Conservation (phyloP, 2,329 filamentous ascomycete species). For the Penicillium sp. region DNA sequence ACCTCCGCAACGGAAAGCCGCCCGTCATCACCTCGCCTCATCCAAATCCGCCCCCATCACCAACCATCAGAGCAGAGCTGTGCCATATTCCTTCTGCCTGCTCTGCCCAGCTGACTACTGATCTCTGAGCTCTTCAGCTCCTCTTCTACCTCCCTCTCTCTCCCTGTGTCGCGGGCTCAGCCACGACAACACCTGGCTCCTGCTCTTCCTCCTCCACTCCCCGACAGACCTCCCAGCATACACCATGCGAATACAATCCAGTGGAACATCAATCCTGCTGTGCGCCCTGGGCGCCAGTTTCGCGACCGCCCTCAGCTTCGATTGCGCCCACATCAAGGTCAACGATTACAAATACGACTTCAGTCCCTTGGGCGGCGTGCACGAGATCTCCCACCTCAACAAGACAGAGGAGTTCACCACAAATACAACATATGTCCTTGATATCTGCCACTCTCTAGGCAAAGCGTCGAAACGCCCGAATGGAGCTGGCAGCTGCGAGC, state of each 20-base stretch:
- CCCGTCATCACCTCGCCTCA: constrained; percentile 20
- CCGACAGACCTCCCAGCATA: constrained; percentile 3
- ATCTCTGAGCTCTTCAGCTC: too few relatives aligned
- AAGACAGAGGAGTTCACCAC: constrained; percentile 30
- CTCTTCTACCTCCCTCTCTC: not conserved
- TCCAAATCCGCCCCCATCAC: not conserved
- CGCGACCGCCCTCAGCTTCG: constrained; percentile 37
- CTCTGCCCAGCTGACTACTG: too few relatives aligned
- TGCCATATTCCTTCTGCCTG: not conserved
- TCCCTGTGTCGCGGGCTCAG: not conserved
- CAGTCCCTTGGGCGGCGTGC: constrained; percentile 42
- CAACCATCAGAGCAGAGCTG: constrained; percentile 3
- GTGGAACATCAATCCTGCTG: constrained; percentile 28
- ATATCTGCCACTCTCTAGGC: constrained; percentile 40
- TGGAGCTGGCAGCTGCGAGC: constrained; percentile 33
- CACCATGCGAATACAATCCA: constrained; percentile 41
- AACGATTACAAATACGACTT: constrained; percentile 46
- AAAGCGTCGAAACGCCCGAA: constrained; percentile 29
- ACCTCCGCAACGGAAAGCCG: constrained; percentile 23
- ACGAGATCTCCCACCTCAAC: constrained; percentile 38
- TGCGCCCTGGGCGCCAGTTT: constrained; percentile 34
- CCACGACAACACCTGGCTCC: not conserved
- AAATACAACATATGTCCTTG: constrained; percentile 44
- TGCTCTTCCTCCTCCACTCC: not conserved
- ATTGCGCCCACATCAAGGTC: constrained; percentile 42